A percentile compares a stretch with the other conserved stretches of the same genome.
These are phyloP conservation scores for Jatropha podagrica DNA, from an alignment of 441 rosid genomes.

Conservation along the genomic window DNA sequence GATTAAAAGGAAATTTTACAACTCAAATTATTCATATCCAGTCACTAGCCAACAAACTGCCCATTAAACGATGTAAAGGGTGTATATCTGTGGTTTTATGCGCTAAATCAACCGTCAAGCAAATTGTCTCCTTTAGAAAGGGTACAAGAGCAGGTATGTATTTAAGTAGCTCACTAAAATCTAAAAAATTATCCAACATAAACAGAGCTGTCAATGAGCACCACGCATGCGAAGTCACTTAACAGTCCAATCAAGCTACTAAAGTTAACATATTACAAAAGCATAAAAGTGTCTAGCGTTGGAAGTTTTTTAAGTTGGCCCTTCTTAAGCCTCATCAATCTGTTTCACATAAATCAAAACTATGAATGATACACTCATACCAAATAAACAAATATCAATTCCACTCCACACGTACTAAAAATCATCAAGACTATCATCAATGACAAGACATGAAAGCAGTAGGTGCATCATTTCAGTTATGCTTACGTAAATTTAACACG, in stretches of 20 bases:
- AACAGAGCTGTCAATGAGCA: not conserved
- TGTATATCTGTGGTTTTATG: not conserved
- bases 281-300: not conserved
- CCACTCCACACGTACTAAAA: not conserved
- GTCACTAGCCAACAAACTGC: not conserved
- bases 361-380: not conserved
- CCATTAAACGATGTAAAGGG: not conserved
- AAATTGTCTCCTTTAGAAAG: not conserved
- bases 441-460: constrained; percentile 8
- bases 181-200: not conserved
- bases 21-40: not conserved
- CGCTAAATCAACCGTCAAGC: not conserved
- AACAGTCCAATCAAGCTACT: not conserved
- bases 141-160: not conserved
- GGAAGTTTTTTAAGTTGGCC: constrained; percentile 1
- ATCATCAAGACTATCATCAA: constrained; percentile 3
- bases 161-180: constrained; percentile 5
- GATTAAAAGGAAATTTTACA: not conserved
- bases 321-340: not conserved
- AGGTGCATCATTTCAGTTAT: not conserved
- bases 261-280: not conserved
- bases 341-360: not conserved
- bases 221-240: not conserved
- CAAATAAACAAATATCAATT: not conserved
- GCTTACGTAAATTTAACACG: not conserved